Conservation (phyloP, 176 grass and related monocot species). For the Aechmea fasciata region DNA sequence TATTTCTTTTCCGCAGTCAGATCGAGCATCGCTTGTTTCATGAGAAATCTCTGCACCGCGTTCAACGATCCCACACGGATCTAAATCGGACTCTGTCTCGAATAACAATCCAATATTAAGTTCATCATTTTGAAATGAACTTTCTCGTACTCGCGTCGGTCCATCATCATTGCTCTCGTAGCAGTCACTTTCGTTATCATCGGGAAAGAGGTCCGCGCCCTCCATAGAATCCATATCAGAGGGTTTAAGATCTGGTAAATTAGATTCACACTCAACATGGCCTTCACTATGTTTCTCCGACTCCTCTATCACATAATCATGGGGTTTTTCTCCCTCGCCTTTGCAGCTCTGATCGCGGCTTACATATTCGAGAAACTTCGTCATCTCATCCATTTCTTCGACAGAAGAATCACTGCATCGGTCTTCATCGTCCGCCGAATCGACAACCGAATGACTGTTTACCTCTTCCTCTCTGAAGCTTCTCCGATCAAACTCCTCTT, state of each 20-base stretch:
- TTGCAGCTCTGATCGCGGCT: conserved; percentile 24
- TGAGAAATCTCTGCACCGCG: not conserved
- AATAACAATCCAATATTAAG: conserved; percentile 19
- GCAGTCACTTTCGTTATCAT: conserved; percentile 37
- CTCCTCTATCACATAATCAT: not conserved
- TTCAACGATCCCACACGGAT: not conserved
- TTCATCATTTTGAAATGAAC: conserved; percentile 12
- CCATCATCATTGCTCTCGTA: conserved; percentile 39
- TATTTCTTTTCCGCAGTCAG: not conserved
- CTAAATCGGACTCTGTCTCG: conserved; percentile 3
- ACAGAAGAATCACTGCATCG: conserved; percentile 51
- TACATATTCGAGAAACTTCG: conserved; percentile 47
- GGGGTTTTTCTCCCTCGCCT: not conserved
- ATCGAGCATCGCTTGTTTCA: not conserved
- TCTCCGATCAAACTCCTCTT: conserved; percentile 14
- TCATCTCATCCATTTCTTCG: conserved; percentile 54
- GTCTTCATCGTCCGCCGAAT: conserved; percentile 4
- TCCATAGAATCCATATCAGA: conserved; percentile 20
- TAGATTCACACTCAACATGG: not conserved
- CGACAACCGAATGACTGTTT: not conserved
- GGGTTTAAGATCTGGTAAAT: conserved; percentile 15
- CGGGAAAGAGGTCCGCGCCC: conserved; percentile 26
- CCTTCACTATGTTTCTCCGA: conserved; percentile 1
- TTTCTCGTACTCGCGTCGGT: not conserved
- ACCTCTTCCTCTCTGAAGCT: not conserved